A percentile compares a stretch with the other conserved stretches of the same genome.
Evolutionary conservation across 2,329 filamentous ascomycete species (phyloP).

Genomic region (Colletotrichum aenigma): DNA sequence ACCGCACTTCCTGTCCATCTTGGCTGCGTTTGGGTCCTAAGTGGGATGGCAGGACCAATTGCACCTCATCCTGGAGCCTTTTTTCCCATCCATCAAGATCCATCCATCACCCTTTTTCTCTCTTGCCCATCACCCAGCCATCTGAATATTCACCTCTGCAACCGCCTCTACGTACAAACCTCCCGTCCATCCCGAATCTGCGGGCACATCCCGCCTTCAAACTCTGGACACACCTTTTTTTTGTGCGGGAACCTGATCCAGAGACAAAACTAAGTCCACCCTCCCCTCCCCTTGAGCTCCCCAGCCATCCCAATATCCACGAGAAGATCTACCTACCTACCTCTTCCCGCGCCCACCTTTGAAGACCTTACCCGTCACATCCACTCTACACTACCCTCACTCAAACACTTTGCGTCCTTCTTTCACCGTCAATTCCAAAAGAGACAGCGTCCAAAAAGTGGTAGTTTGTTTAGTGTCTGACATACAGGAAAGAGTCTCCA

Average conservation of each 20-base stretch:
- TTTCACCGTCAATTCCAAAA: neutral
- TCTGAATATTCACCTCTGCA: constrained; percentile 23
- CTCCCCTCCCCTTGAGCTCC: neutral
- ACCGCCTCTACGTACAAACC: constrained; percentile 4
- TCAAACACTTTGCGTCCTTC: neutral
- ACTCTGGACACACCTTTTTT: neutral
- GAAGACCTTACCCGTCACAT: constrained; percentile 1
- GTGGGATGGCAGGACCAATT: constrained; percentile 23
- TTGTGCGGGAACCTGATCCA: neutral
- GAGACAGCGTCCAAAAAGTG: neutral
- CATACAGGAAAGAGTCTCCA: neutral
- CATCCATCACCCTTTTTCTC: constrained; percentile 6
- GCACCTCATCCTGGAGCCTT: neutral
- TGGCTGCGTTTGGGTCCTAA: neutral
- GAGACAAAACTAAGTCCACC: constrained; percentile 25
- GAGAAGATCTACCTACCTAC: neutral
- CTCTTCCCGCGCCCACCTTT: neutral
- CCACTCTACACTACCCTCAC: neutral
- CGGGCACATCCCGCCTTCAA: neutral
- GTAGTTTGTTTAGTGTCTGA: constrained; percentile 19
- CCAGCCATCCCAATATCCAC: constrained; percentile 21
- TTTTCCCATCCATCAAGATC: constrained; percentile 1
- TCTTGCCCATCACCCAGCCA: constrained; percentile 20
- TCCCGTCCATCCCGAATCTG: neutral
- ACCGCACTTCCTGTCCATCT: neutral